Conservation (phyloP, 2,329 filamentous ascomycete genomes). For the Hirsutella rhossiliensis region DNA sequence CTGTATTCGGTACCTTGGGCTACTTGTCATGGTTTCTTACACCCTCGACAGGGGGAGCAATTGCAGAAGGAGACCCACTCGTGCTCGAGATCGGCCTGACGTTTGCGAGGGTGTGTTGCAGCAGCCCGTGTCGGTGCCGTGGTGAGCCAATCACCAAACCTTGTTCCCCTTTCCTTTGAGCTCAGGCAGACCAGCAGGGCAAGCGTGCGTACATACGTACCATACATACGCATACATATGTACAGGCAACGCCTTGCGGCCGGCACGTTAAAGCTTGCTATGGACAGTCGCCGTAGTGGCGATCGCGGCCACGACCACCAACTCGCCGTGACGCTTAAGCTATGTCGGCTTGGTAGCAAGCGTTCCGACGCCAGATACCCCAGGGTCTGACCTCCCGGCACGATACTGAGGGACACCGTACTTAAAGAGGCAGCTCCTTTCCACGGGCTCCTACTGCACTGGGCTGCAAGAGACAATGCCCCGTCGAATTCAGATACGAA, state of each 20-base stretch:
- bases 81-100: not conserved
- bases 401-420: not conserved
- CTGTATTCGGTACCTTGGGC: not conserved
- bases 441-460: not conserved
- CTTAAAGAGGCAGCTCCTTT: not conserved
- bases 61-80: not conserved
- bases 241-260: not conserved
- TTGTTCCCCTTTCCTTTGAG: not conserved
- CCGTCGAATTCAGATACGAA: not conserved
- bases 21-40: not conserved
- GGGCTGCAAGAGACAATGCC: not conserved
- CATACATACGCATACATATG: not conserved
- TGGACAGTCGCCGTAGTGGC: not conserved
- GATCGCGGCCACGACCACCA: not conserved
- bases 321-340: not conserved
- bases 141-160: not conserved
- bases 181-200: not conserved
- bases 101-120: not conserved
- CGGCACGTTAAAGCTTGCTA: not conserved
- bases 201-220: not conserved
- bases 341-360: not conserved
- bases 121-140: not conserved
- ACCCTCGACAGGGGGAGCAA: not conserved
- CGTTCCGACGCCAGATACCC: not conserved
- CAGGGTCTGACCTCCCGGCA: not conserved